Evolutionary conservation across 305 asterid genomes (phyloP), one percentile per base, ranked within the genome.

Genomic region (Vinca major): DNA sequence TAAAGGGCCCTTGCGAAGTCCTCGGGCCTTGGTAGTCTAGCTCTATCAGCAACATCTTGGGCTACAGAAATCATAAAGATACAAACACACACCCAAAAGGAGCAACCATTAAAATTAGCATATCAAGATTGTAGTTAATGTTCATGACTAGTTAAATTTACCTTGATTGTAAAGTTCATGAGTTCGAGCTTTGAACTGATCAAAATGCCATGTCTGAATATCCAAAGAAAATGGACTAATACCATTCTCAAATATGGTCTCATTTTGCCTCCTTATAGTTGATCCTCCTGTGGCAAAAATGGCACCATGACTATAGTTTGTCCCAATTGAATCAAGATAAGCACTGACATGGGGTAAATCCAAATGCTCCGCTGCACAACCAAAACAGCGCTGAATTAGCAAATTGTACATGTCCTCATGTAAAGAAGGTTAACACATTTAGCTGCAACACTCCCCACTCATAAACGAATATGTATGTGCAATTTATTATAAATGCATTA

Each of bases 251-350:
- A 74, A 82, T 40, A 78, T 66, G 37, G 81, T 66, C 54, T 77
- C 86, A 33, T 83, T 85, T 53, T 67, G 82, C 79, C 75, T 73
- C 10, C 78, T 49, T 45, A 83, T 78, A 14, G 90, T 83, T 40
- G 87, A 79, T 63, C 82, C 87, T 13, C 84, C 83, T 0, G 82
- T 60, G 0, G 90, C 90, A 49, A 85, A 85, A 67, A 83, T 83
- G 7, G 85, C 88, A 51, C 90, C 90, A 14, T 83, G 83, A n/a
- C 78, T 66, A 54, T 74, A 85, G 69, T 76, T 65, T 13, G 84
- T 16, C n/a, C 81, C 81, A 12, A 85, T 20, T 43, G 88, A 81
- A 56, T 85, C 86, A 47, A 85, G 74, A 49, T 83, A 83, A 4
- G 86, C 73, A 56, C 86, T 83, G 81, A 83, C 58, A 71, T 74